A percentile compares a stretch with the other conserved stretches of the same genome.
These are phyloP conservation scores for Lachancea dasiensis DNA, from an alignment of 805 yeast genomes.

Conservation along the genomic window DNA sequence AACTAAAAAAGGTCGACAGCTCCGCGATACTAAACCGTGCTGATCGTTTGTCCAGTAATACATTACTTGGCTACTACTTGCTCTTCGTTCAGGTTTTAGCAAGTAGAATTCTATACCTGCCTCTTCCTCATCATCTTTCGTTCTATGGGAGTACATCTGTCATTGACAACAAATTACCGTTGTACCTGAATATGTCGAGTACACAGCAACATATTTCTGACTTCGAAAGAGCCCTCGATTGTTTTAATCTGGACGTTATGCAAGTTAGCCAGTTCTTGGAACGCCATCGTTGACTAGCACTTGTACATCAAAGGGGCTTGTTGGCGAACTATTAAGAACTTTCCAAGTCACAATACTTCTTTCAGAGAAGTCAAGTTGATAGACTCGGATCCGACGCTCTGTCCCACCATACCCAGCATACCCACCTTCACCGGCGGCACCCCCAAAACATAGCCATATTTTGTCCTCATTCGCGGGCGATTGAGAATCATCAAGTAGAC, in stretches of 20 bases:
- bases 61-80: slow-evolving; percentile 26
- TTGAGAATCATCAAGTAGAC: slow-evolving; percentile 51
- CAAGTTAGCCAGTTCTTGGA: slow-evolving; percentile 28
- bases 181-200: slow-evolving; percentile 18
- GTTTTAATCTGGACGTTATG: slow-evolving; percentile 21
- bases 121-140: slow-evolving; percentile 21
- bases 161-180: slow-evolving; percentile 18
- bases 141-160: slow-evolving; percentile 28
- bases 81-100: slow-evolving; percentile 22
- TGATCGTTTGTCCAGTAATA: slow-evolving; percentile 14
- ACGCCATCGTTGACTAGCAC: slow-evolving; percentile 42
- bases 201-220: slow-evolving; percentile 12
- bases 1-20: slow-evolving; percentile 1
- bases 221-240: slow-evolving; percentile 17
- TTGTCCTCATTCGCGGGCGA: slow-evolving; percentile 27
- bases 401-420: slow-evolving; percentile 91
- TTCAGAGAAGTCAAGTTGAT: slow-evolving; percentile 50
- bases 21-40: slow-evolving; percentile 9
- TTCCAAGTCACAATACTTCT: slow-evolving; percentile 60
- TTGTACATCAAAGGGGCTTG: slow-evolving; percentile 44
- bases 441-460: slow-evolving; percentile 90
- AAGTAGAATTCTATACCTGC: slow-evolving; percentile 14
- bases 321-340: slow-evolving; percentile 53
- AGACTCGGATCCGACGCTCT: slow-evolving; percentile 70
- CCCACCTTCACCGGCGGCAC: slow-evolving; percentile 92